Evolutionary conservation across 129 eudicot genomes (phyloP).

Genomic region (Ambrosia trifida): DNA sequence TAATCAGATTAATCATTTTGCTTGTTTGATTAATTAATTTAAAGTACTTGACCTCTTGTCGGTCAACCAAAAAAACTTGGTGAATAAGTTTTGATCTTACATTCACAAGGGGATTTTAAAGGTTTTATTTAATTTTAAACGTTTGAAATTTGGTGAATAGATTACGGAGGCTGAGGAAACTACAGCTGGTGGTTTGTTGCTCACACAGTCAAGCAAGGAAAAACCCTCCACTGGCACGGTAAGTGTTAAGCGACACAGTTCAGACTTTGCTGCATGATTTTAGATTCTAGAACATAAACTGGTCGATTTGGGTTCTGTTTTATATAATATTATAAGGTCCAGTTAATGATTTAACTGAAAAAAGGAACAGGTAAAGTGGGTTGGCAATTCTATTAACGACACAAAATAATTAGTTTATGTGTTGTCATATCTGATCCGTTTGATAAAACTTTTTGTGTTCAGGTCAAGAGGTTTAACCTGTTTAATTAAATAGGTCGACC

Average conservation of each 20-base stretch:
- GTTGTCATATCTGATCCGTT: too few species aligned
- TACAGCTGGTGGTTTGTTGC: slow-evolving; percentile 80
- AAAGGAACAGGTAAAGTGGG: neutral
- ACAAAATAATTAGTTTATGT: too few species aligned
- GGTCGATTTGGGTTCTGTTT: neutral
- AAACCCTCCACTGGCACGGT: slow-evolving; percentile 87
- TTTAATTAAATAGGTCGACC: too few species aligned
- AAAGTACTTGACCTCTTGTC: neutral
- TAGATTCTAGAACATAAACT: neutral
- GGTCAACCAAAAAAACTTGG: neutral
- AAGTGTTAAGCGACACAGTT: slow-evolving; percentile 21
- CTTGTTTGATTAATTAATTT: neutral
- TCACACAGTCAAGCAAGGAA: slow-evolving; percentile 67
- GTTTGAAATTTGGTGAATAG: slow-evolving; percentile 31
- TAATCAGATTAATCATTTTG: neutral
- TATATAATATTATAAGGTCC: neutral
- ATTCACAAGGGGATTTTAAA: neutral
- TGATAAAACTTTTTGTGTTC: too few species aligned
- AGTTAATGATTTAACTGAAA: neutral
- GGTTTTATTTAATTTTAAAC: neutral
- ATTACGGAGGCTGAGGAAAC: slow-evolving; percentile 71
- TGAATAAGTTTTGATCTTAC: neutral
- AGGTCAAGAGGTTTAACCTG: neutral
- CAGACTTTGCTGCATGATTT: neutral
- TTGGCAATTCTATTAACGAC: too few species aligned